Conservation (phyloP, 345 rosid genomes). For the Linum lewisii region DNA sequence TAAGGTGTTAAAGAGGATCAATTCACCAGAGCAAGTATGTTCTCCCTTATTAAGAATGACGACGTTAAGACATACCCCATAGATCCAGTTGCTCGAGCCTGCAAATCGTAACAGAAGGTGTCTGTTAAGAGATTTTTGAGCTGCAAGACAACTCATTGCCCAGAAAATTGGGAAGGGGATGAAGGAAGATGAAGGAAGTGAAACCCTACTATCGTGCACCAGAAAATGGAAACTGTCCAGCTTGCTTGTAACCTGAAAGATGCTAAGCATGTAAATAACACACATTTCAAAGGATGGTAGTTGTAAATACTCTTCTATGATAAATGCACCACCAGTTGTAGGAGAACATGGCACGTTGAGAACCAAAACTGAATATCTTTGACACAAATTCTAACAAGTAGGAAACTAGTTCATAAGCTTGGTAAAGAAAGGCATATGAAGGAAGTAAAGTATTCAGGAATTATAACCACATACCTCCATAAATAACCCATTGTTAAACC, state of each 20-base stretch:
- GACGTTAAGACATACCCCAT: slow-evolving; percentile 76
- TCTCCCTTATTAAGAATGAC: slow-evolving; percentile 88
- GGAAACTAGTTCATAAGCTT: not conserved
- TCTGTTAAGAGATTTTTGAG: slow-evolving; percentile 15
- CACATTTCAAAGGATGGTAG: too few species aligned
- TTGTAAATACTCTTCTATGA: too few species aligned
- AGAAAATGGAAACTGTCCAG: slow-evolving; percentile 67
- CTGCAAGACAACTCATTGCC: slow-evolving; percentile 11
- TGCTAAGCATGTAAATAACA: slow-evolving; percentile 6
- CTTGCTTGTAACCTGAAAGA: slow-evolving; percentile 46
- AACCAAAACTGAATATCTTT: not conserved
- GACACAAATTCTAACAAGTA: not conserved
- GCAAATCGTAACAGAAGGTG: slow-evolving; percentile 15
- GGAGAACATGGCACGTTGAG: too few species aligned
- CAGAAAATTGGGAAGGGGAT: slow-evolving; percentile 14
- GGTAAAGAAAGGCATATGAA: not conserved
- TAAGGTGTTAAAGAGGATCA: not conserved
- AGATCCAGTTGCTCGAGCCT: slow-evolving; percentile 77
- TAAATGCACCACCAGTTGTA: too few species aligned
- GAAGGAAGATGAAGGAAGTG: slow-evolving; percentile 16
- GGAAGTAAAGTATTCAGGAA: not conserved
- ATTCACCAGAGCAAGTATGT: slow-evolving; percentile 76
- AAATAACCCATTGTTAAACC: slow-evolving; percentile 78
- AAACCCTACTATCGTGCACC: slow-evolving; percentile 70
- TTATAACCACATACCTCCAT: slow-evolving; percentile 55